phyloP scores from a whole-genome alignment of 441 rosid genomes.

The Aleurites moluccanus region DNA sequence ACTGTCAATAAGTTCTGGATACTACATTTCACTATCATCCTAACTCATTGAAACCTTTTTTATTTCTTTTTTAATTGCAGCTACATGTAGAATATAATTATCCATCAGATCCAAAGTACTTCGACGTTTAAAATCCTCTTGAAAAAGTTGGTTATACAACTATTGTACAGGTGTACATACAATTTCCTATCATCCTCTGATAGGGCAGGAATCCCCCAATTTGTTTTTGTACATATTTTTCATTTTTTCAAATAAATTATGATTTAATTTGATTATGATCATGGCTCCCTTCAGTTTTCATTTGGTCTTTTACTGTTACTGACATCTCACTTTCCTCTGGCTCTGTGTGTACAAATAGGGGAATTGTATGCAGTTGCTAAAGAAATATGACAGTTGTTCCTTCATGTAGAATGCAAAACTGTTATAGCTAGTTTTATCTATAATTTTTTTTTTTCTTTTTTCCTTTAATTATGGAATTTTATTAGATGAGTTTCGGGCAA shows the following conservation, averaged over 20 bases:
- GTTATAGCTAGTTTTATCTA: too few species aligned
- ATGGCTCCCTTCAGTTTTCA: too few species aligned
- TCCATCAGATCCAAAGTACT: conserved; percentile 57
- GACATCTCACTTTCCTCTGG: too few species aligned
- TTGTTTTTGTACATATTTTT: conserved; percentile 22
- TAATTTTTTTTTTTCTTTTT: too few species aligned
- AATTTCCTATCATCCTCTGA: neutral
- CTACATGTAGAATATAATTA: conserved; percentile 48
- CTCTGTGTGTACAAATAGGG: too few species aligned
- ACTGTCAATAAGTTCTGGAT: too few species aligned
- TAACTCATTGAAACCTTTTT: conserved; percentile 8
- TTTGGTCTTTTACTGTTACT: too few species aligned
- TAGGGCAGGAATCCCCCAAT: conserved; percentile 14
- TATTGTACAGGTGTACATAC: conserved; percentile 37
- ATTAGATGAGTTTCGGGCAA: too few species aligned
- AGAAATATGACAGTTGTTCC: too few species aligned
- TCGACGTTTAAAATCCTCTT: conserved; percentile 37
- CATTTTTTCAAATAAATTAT: neutral
- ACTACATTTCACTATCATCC: neutral
- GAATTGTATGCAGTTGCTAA: too few species aligned
- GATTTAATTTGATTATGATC: neutral
- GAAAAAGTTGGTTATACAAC: conserved; percentile 14
- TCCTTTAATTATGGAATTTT: too few species aligned
- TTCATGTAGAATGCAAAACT: too few species aligned
- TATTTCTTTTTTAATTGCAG: conserved; percentile 45